These are phyloP conservation scores for Volvox africanus DNA, from an alignment of 139 green algal genomes.

Conservation along the genomic window DNA sequence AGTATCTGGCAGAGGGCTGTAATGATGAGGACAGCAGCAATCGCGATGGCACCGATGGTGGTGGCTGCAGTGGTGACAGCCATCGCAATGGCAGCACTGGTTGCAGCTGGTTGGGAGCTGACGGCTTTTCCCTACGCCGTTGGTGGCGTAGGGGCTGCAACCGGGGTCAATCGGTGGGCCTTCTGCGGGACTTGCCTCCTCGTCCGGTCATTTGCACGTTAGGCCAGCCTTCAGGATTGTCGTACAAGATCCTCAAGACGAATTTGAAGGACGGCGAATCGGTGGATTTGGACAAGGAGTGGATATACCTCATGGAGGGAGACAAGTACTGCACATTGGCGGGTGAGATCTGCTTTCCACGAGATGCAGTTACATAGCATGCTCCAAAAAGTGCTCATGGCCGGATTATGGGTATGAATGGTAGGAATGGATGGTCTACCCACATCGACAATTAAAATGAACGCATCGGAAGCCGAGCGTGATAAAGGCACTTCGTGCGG, in stretches of 20 bases:
- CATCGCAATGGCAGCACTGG: too few relatives aligned
- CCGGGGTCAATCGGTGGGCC: too few relatives aligned
- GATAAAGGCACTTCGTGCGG: too few relatives aligned
- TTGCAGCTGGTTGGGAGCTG: too few relatives aligned
- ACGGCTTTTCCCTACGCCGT: too few relatives aligned
- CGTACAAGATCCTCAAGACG: background rate
- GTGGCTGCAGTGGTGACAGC: background rate
- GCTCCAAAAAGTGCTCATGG: too few relatives aligned
- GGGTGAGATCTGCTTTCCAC: background rate
- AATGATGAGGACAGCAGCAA: background rate
- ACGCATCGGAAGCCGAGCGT: too few relatives aligned
- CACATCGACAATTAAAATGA: too few relatives aligned
- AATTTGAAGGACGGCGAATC: constrained; percentile 15
- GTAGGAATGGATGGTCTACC: too few relatives aligned
- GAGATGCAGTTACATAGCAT: too few relatives aligned
- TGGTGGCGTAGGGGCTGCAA: too few relatives aligned
- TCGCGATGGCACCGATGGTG: background rate
- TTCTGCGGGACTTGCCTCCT: background rate
- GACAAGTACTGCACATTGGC: constrained; percentile 48
- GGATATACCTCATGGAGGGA: constrained; percentile 44
- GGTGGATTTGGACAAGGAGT: constrained; percentile 29
- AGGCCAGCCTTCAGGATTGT: background rate
- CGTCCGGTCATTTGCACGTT: constrained; percentile 5
- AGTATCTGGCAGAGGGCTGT: background rate
- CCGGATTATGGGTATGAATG: too few relatives aligned